These are phyloP conservation scores for Chaetomiaceae sp. DNA, from an alignment of 2,329 filamentous ascomycete species.

Conservation along the genomic window DNA sequence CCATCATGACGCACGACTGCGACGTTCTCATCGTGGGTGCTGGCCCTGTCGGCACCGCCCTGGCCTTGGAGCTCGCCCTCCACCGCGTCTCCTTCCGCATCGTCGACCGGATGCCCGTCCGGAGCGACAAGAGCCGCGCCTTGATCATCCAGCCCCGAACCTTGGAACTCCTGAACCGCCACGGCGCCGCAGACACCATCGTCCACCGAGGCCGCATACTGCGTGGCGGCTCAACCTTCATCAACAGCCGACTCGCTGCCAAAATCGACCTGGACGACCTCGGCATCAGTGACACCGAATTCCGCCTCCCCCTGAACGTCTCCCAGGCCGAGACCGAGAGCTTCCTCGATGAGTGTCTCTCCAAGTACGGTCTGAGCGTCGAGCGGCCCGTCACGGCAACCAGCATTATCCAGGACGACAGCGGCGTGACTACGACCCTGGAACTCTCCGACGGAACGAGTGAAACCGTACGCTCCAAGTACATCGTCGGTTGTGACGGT, in stretches of 20 bases:
- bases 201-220: slow-evolving; percentile 34
- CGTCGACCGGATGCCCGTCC: slow-evolving; percentile 32
- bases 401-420: slow-evolving; percentile 28
- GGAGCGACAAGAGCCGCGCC: slow-evolving; percentile 37
- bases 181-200: slow-evolving; percentile 35
- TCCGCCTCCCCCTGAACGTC: slow-evolving; percentile 30
- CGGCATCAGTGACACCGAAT: slow-evolving; percentile 30
- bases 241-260: slow-evolving; percentile 31
- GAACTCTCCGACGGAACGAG: slow-evolving; percentile 18
- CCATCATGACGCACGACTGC: slow-evolving; percentile 13
- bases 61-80: slow-evolving; percentile 36
- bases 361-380: slow-evolving; percentile 25
- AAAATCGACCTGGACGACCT: slow-evolving; percentile 32
- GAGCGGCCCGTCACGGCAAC: slow-evolving; percentile 31
- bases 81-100: slow-evolving; percentile 35
- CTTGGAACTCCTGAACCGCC: slow-evolving; percentile 45
- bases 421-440: slow-evolving; percentile 28
- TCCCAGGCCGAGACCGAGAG: slow-evolving; percentile 34
- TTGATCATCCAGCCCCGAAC: slow-evolving; percentile 46
- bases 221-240: slow-evolving; percentile 36
- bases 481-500: slow-evolving; percentile 46
- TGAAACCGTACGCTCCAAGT: slow-evolving; percentile 31
- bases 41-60: slow-evolving; percentile 41
- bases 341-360: slow-evolving; percentile 30
- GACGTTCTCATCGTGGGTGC: slow-evolving; percentile 42